These are phyloP conservation scores for Penicillium egyptiacum DNA, from an alignment of 495 filamentous ascomycete species.

Conservation along the genomic window DNA sequence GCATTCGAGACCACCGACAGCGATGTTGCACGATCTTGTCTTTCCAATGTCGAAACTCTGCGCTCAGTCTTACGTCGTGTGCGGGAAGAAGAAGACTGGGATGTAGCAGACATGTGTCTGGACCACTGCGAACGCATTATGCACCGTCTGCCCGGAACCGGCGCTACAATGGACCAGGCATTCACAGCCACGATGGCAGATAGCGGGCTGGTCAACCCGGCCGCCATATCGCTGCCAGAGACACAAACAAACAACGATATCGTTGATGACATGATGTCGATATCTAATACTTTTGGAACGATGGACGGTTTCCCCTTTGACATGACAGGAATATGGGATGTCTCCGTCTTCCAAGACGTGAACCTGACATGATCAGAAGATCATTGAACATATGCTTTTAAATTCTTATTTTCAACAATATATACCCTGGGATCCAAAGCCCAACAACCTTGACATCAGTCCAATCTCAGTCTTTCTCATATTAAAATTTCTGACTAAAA, in stretches of 20 bases:
- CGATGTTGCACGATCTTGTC: conserved; percentile 42
- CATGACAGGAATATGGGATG: conserved; percentile 54
- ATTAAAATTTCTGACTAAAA: conserved; percentile 35
- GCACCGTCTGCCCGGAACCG: conserved; percentile 40
- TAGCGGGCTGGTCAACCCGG: conserved; percentile 43
- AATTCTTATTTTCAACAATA: conserved; percentile 18
- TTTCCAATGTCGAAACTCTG: conserved; percentile 45
- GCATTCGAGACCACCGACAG: conserved; percentile 46
- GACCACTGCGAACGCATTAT: conserved; percentile 53
- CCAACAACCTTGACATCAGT: conserved; percentile 17
- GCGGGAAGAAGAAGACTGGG: conserved; percentile 54
- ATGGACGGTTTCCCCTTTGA: conserved; percentile 54
- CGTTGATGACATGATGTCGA: conserved; percentile 54
- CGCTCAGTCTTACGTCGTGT: conserved; percentile 49
- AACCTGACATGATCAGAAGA: conserved; percentile 34
- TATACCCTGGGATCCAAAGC: conserved; percentile 26
- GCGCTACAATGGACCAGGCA: conserved; percentile 24
- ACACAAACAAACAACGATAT: conserved; percentile 53
- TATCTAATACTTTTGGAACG: conserved; percentile 49
- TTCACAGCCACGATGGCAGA: conserved; percentile 22
- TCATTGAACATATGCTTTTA: conserved; percentile 6
- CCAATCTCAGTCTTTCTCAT: conserved; percentile 23
- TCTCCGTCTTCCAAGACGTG: conserved; percentile 50
- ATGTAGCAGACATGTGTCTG: conserved; percentile 54
- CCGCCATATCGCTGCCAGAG: conserved; percentile 46